Evolutionary conservation across 2,329 filamentous ascomycete species (phyloP).

Genomic region (Cadophora sp.): DNA sequence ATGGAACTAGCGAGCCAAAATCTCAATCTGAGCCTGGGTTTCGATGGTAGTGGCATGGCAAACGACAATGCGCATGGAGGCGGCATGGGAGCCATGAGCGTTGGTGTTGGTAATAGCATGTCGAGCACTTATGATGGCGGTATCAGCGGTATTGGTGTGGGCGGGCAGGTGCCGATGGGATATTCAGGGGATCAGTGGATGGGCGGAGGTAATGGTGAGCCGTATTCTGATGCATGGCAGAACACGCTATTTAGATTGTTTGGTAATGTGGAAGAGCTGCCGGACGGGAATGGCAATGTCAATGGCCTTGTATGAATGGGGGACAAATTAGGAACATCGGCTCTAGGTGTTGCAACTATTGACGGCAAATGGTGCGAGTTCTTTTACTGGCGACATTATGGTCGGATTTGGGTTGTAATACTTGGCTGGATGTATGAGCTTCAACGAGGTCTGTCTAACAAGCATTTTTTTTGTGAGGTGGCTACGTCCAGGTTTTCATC

Average conservation of each 20-base stretch:
- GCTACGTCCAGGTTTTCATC: no score
- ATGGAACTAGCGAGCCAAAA: slow-evolving; percentile 14
- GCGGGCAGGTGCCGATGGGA: neutral
- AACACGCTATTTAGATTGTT: slow-evolving; percentile 26
- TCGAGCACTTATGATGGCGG: slow-evolving; percentile 4
- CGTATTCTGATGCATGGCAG: slow-evolving; percentile 31
- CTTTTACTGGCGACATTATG: no score
- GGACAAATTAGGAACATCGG: no score
- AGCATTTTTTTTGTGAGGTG: no score
- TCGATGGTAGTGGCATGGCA: neutral
- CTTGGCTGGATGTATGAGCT: no score
- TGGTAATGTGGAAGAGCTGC: slow-evolving; percentile 22
- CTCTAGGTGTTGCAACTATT: no score
- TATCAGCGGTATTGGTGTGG: neutral
- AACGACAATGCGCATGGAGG: neutral
- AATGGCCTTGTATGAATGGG: slow-evolving; percentile 12
- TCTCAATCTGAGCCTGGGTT: neutral
- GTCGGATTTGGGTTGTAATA: no score
- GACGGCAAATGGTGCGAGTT: no score
- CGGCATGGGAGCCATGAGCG: neutral
- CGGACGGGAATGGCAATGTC: slow-evolving; percentile 2
- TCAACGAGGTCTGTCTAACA: no score
- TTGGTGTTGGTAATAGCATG: neutral
- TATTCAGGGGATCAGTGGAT: neutral
- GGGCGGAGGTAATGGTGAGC: slow-evolving; percentile 20